These are phyloP conservation scores for Ustilago shanxiensis DNA, from an alignment of 1,284 basidiomycete genomes.

Conservation along the genomic window DNA sequence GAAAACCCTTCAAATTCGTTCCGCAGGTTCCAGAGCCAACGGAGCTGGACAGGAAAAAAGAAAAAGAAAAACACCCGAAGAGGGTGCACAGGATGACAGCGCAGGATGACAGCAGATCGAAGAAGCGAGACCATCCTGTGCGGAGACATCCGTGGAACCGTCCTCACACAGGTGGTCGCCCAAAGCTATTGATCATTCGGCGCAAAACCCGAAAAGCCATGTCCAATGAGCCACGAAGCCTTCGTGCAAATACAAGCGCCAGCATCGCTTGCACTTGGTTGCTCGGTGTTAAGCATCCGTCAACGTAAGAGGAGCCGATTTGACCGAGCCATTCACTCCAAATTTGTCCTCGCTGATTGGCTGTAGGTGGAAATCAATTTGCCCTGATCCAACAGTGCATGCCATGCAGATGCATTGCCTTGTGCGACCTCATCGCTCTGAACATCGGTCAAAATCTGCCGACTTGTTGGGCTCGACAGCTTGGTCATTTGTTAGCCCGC, in stretches of 20 bases:
- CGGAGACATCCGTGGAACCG: slow-evolving; percentile 4
- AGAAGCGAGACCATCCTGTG: neutral
- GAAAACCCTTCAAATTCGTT: neutral
- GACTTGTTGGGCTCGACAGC: neutral
- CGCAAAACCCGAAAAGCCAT: neutral
- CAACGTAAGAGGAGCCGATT: neutral
- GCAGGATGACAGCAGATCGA: too few relatives aligned
- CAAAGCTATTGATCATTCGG: neutral
- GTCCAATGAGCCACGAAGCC: neutral
- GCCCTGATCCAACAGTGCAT: neutral
- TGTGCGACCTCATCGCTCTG: neutral
- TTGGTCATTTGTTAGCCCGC: neutral
- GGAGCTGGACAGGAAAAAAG: neutral
- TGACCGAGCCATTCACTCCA: neutral
- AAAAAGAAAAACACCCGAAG: neutral
- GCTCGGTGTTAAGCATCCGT: neutral
- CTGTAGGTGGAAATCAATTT: neutral
- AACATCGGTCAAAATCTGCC: slow-evolving; percentile 1
- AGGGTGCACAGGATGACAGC: neutral
- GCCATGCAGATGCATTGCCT: neutral
- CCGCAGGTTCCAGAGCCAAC: neutral
- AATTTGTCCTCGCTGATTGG: neutral
- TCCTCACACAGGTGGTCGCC: neutral
- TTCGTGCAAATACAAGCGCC: neutral
- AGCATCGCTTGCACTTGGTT: neutral